Evolutionary conservation across 78 protist genomes (phyloP).

Genomic region (Tieghemostelium lacteum): DNA sequence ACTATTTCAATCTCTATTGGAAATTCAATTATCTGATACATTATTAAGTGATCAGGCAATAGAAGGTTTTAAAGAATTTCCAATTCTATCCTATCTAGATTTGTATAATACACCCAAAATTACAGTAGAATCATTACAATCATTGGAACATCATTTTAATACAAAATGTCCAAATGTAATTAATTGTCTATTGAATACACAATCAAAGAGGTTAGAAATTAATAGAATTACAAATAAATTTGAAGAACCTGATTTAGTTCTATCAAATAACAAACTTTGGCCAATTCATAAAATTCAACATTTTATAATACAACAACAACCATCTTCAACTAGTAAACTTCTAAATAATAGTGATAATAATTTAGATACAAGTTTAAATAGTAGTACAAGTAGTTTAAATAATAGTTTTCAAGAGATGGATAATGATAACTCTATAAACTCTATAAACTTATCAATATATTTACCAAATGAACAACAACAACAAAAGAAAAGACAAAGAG

Average conservation of each 20-base stretch:
- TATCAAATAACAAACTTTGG: slow-evolving; percentile 30
- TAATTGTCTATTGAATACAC: neutral
- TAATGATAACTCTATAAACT: neutral
- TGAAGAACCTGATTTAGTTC: slow-evolving; percentile 2
- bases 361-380: slow-evolving; percentile 18
- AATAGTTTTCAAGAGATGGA: no score
- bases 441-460: neutral
- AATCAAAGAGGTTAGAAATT: neutral
- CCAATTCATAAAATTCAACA: neutral
- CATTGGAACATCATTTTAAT: neutral
- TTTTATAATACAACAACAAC: slow-evolving; percentile 2
- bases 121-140: neutral
- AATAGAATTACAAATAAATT: neutral
- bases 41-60: slow-evolving; percentile 4
- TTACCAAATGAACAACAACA: neutral
- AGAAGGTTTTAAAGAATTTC: neutral
- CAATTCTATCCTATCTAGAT: neutral
- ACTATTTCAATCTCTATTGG: neutral
- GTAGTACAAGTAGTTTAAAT: neutral
- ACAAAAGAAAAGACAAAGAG: neutral
- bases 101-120: slow-evolving; percentile 13
- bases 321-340: neutral
- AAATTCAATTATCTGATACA: slow-evolving; percentile 7
- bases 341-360: neutral
- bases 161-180: neutral